Conservation (phyloP, 2,329 filamentous ascomycete species). For the Aspergillus neoniger region DNA sequence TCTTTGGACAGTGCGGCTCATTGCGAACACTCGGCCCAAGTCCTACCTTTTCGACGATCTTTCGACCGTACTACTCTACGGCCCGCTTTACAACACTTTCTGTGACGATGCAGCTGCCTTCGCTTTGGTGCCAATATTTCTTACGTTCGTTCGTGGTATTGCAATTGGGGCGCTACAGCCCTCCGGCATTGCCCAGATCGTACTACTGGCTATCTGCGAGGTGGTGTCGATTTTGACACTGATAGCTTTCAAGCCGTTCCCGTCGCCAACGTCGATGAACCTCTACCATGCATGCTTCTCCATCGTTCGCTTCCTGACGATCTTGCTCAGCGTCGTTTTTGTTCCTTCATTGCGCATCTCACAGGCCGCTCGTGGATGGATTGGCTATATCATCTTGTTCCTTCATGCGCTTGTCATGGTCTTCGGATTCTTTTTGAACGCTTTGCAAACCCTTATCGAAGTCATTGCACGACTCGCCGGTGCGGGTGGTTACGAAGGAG, state of each 20-base stretch:
- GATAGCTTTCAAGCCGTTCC: constrained; percentile 86
- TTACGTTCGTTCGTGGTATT: constrained; percentile 83
- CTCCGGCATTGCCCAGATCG: constrained; percentile 88
- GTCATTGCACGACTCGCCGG: constrained; percentile 80
- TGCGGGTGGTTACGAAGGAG: constrained; percentile 73
- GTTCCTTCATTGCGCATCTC: constrained; percentile 77
- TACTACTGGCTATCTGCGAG: constrained; percentile 90
- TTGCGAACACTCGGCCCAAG: constrained; percentile 77
- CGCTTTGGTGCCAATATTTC: constrained; percentile 79
- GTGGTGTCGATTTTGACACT: constrained; percentile 85
- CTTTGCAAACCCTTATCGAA: constrained; percentile 86
- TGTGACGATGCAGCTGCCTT: constrained; percentile 90
- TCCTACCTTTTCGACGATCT: constrained; percentile 92
- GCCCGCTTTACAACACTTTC: constrained; percentile 95
- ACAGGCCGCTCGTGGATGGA: constrained; percentile 84
- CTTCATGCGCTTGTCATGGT: constrained; percentile 83
- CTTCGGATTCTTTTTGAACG: constrained; percentile 91
- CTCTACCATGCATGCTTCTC: constrained; percentile 88
- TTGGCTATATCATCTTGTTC: constrained; percentile 86
- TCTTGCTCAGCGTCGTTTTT: constrained; percentile 79
- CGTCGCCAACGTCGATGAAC: constrained; percentile 94
- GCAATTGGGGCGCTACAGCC: constrained; percentile 91
- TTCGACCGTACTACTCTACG: constrained; percentile 83
- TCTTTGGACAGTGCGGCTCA: constrained; percentile 76
- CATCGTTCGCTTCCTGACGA: constrained; percentile 70